Conservation (phyloP, 2,329 filamentous ascomycete species). For the Byssothecium circinans region DNA sequence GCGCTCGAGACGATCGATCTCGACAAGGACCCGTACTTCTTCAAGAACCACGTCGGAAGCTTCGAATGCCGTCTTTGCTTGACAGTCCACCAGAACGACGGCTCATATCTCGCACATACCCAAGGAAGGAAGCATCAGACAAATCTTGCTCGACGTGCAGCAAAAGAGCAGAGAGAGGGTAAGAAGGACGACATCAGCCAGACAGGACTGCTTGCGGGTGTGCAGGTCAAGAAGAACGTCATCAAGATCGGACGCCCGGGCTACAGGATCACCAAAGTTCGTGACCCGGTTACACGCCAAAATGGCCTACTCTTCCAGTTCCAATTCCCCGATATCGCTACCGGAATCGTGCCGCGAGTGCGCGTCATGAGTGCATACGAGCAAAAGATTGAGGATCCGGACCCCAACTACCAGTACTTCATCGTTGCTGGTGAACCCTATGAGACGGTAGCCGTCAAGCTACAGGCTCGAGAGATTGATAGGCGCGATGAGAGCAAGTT, state of each 20-base stretch:
- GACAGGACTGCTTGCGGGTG: slow-evolving; percentile 71
- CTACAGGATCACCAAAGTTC: slow-evolving; percentile 96
- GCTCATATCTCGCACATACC: slow-evolving; percentile 96
- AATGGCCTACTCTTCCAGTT: slow-evolving; percentile 93
- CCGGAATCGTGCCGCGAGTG: slow-evolving; percentile 75
- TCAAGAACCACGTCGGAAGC: slow-evolving; percentile 98
- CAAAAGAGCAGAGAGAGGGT: slow-evolving; percentile 91
- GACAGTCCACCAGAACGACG: slow-evolving; percentile 98
- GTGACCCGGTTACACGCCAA: slow-evolving; percentile 85
- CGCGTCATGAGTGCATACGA: slow-evolving; percentile 98
- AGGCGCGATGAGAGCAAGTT: slow-evolving; percentile 83
- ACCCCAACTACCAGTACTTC: slow-evolving; percentile 93
- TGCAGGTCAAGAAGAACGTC: slow-evolving; percentile 71
- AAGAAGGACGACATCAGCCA: slow-evolving; percentile 70
- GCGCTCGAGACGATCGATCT: slow-evolving; percentile 98
- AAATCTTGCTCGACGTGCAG: slow-evolving; percentile 91
- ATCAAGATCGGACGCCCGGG: slow-evolving; percentile 96
- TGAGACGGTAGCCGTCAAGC: slow-evolving; percentile 95
- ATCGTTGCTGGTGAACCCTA: slow-evolving; percentile 96
- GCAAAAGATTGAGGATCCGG: slow-evolving; percentile 88
- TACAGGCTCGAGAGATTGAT: slow-evolving; percentile 92
- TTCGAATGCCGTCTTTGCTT: slow-evolving; percentile 97
- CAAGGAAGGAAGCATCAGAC: slow-evolving; percentile 99
- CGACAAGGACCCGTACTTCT: slow-evolving; percentile 99
- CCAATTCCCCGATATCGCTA: slow-evolving; percentile 87